A percentile compares a stretch with the other conserved stretches of the same genome.
Conservation (phyloP, 1,139 yeast genomes). For the Yamadazyma friedrichii region DNA sequence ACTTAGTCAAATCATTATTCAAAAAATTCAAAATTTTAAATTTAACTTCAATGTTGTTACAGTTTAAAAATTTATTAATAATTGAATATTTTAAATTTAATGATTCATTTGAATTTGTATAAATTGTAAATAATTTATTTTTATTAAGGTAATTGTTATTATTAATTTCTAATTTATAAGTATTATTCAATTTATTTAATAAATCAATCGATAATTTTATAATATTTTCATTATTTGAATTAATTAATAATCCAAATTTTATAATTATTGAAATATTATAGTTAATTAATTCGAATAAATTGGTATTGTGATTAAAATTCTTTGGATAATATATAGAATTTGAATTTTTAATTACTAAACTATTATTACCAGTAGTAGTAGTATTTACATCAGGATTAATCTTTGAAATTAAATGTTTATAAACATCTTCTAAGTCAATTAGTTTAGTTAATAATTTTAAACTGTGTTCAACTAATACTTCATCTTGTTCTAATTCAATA, state of each 20-base stretch:
- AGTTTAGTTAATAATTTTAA: constrained; percentile 49
- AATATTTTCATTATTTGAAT: constrained; percentile 48
- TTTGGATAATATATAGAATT: constrained; percentile 48
- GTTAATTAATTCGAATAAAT: constrained; percentile 69
- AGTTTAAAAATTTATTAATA: constrained; percentile 64
- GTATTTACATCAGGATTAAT: not conserved
- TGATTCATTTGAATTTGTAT: constrained; percentile 73
- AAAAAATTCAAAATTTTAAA: constrained; percentile 59
- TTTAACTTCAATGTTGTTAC: constrained; percentile 46
- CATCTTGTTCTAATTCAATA: constrained; percentile 54
- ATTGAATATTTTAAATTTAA: constrained; percentile 69
- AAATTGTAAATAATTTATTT: constrained; percentile 68
- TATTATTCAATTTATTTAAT: constrained; percentile 48
- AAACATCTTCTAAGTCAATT: constrained; percentile 52
- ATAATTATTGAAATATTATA: constrained; percentile 69
- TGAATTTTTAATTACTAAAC: not conserved
- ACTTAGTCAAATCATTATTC: constrained; percentile 43
- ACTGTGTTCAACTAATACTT: constrained; percentile 23
- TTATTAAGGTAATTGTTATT: constrained; percentile 44
- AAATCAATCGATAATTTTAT: constrained; percentile 56
- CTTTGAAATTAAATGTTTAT: constrained; percentile 16
- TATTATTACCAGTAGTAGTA: not conserved
- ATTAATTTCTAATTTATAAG: constrained; percentile 36
- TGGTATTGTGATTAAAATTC: constrained; percentile 36
- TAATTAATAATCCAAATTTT: constrained; percentile 69